A percentile compares a stretch with the other conserved stretches of the same genome.
phyloP scores from a whole-genome alignment of 2,329 filamentous ascomycete species.

The Aspergillus sp. region DNA sequence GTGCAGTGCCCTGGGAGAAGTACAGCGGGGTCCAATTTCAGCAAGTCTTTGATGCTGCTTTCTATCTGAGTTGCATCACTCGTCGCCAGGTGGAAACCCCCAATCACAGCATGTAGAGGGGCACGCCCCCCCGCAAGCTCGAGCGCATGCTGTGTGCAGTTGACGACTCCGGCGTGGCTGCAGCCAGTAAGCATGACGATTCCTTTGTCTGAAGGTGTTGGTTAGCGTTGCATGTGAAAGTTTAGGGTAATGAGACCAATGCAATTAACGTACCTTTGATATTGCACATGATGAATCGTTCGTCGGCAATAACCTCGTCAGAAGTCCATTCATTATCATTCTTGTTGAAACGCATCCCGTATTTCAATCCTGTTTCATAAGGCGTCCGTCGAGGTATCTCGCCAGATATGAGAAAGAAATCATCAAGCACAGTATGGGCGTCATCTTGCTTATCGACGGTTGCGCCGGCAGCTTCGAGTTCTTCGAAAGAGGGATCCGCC shows the following conservation, averaged over 20 bases:
- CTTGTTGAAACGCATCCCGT: slow-evolving; percentile 46
- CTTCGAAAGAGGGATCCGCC: slow-evolving; percentile 53
- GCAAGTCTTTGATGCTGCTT: slow-evolving; percentile 50
- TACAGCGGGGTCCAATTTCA: slow-evolving; percentile 47
- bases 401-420: slow-evolving; percentile 55
- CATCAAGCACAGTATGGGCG: slow-evolving; percentile 49
- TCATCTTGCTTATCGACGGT: slow-evolving; percentile 39
- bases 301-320: slow-evolving; percentile 53
- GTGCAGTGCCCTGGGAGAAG: slow-evolving; percentile 58
- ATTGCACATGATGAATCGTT: slow-evolving; percentile 55
- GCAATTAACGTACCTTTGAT: slow-evolving; percentile 44
- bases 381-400: slow-evolving; percentile 51
- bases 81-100: slow-evolving; percentile 56
- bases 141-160: slow-evolving; percentile 49
- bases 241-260: neutral
- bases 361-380: slow-evolving; percentile 51
- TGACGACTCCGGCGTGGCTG: slow-evolving; percentile 57
- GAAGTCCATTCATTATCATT: slow-evolving; percentile 45
- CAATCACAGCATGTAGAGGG: slow-evolving; percentile 52
- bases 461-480: slow-evolving; percentile 47
- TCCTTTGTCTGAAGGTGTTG: slow-evolving; percentile 43
- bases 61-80: slow-evolving; percentile 45
- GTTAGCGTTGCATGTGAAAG: neutral
- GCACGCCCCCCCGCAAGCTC: slow-evolving; percentile 36
- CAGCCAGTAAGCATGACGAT: slow-evolving; percentile 58